Percentiles rank a stretch among this genome's conserved stretches.
phyloP scores from a whole-genome alignment of 2,329 filamentous ascomycete genomes.

The Alternaria consortialis region DNA sequence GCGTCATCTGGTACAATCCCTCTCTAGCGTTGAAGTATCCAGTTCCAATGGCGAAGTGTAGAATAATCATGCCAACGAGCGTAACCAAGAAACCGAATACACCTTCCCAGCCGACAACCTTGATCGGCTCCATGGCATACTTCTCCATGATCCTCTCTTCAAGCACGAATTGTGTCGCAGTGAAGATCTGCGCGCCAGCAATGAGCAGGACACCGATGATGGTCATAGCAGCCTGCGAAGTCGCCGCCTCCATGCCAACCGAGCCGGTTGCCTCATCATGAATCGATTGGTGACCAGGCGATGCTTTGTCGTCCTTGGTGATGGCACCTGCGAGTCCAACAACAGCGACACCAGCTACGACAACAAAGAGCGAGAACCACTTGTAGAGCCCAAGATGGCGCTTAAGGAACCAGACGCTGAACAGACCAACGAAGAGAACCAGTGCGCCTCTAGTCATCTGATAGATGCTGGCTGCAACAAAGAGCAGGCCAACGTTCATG shows the following conservation, averaged over 20 bases:
- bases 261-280: constrained; percentile 41
- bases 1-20: constrained; percentile 81
- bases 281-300: constrained; percentile 37
- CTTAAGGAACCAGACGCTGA: constrained; percentile 90
- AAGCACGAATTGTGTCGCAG: constrained; percentile 92
- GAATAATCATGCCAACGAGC: constrained; percentile 76
- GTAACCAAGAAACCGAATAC: constrained; percentile 88
- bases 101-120: constrained; percentile 96
- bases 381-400: constrained; percentile 85
- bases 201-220: constrained; percentile 88
- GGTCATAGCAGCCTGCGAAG: constrained; percentile 70
- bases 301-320: constrained; percentile 71
- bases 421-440: constrained; percentile 93
- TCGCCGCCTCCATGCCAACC: constrained; percentile 44
- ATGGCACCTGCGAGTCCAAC: constrained; percentile 91
- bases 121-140: constrained; percentile 82
- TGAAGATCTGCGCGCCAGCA: constrained; percentile 94
- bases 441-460: constrained; percentile 97
- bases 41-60: constrained; percentile 79
- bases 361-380: constrained; percentile 87
- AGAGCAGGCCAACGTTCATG: constrained; percentile 94
- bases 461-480: constrained; percentile 95
- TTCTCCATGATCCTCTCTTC: constrained; percentile 92
- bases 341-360: constrained; percentile 85
- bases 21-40: constrained; percentile 93